Base-by-base conservation (phyloP, 805 yeast species). In the Ogataea trehalophila region DNA sequence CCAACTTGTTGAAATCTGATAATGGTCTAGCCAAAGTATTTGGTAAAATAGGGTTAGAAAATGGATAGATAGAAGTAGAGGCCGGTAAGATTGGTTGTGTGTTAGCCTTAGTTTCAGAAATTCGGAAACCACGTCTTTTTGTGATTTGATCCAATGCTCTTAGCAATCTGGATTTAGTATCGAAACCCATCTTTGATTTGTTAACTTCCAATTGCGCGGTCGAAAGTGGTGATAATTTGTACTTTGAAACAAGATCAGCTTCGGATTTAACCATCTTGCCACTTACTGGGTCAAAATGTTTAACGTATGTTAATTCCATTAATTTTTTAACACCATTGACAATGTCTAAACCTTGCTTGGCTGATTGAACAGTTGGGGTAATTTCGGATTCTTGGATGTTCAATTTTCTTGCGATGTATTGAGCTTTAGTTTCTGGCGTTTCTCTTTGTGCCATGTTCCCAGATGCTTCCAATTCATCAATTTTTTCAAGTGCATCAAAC, bases 61-160 rank as follows among this genome's bases (percentile, higher is more conserved):
- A 61, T 42, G 67, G 67, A 42, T 59, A 63, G 16, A 47, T 35
- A 13, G 45, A 43, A 17, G 48, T 49, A 40, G 41, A 54, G 15
- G 41, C 41, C n/a, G 65, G 62, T 18, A 55, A 31, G n/a, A 42
- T 45, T 5, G 36, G 22, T 2, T 22, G 31, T 13, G n/a, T 17
- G 17, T 37, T 37, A 26, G 20, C 34, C 34, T 44, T 39, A 9
- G 31, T 8, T 7, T 34, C 22, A 16, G 26, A 22, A 23, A 63
- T 44, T 13, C 50, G 53, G 43, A 51, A 53, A 11, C 67, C 68
- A 29, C 62, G 52, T 41, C 49, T 53, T 0, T 41, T 44, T 1
- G 59, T 46, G 8, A 63, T 40, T 45, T 55, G 59, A 33, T 60
- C 61, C 16, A 62, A 37, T 1, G 68, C 68, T 48, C 60, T 56